These are phyloP conservation scores for Colletotrichum liriopes DNA, from an alignment of 2,329 filamentous ascomycete species.

Conservation along the genomic window DNA sequence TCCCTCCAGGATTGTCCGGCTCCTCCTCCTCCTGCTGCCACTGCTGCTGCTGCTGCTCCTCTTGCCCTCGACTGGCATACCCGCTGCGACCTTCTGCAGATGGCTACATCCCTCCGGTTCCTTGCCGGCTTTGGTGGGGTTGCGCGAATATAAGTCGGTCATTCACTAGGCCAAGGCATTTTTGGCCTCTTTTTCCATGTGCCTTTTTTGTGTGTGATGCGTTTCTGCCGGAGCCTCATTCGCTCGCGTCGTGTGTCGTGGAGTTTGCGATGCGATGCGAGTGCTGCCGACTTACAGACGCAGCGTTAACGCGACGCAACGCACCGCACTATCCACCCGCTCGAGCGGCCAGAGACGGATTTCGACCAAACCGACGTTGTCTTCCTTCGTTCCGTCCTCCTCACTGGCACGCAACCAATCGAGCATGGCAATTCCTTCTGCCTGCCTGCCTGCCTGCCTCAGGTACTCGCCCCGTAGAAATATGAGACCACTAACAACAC, in stretches of 20 bases:
- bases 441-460: constrained; percentile 8
- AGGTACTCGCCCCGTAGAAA: neutral
- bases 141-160: constrained; percentile 56
- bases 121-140: constrained; percentile 48
- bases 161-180: neutral
- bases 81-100: constrained; percentile 15
- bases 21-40: neutral
- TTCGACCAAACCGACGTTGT: constrained; percentile 1
- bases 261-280: constrained; percentile 20
- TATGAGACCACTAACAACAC: neutral
- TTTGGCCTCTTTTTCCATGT: constrained; percentile 11
- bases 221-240: constrained; percentile 4
- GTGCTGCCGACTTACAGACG: constrained; percentile 28
- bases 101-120: constrained; percentile 1
- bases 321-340: constrained; percentile 14
- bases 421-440: neutral
- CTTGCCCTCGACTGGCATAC: constrained; percentile 2
- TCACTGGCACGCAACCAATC: constrained; percentile 4
- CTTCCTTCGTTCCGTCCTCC: neutral
- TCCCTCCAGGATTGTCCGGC: neutral
- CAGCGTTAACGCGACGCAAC: neutral
- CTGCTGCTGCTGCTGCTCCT: neutral
- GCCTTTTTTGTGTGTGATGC: constrained; percentile 16
- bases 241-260: constrained; percentile 16
- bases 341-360: constrained; percentile 21